These are phyloP conservation scores for Dionaea muscipula DNA, from an alignment of 179 eudicot species.

Conservation along the genomic window DNA sequence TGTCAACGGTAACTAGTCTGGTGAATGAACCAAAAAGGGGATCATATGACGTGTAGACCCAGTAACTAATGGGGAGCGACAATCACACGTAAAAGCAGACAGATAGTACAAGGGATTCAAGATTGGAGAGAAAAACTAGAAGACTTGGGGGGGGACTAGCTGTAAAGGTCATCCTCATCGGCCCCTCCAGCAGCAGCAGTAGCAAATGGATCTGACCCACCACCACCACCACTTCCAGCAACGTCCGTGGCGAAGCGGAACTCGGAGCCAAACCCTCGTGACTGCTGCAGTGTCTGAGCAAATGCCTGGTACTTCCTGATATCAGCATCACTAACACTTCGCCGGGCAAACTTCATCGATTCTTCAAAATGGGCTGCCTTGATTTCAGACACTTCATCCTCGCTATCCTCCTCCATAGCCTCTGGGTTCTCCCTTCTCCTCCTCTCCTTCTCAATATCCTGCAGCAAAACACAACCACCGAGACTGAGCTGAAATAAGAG, in stretches of 20 bases:
- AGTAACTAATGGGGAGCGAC: no score
- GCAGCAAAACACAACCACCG: constrained; percentile 2
- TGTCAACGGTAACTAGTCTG: no score
- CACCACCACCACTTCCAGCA: constrained; percentile 16
- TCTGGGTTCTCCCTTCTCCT: constrained; percentile 61
- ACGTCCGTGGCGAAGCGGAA: constrained; percentile 48
- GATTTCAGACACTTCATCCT: constrained; percentile 65
- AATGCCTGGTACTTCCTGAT: constrained; percentile 79
- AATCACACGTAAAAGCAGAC: no score
- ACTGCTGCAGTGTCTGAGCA: constrained; percentile 82
- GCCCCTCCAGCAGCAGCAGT: constrained; percentile 60
- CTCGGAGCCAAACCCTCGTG: constrained; percentile 65
- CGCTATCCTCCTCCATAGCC: constrained; percentile 75
- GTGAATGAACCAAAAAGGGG: no score
- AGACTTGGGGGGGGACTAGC: no score
- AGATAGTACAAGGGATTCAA: no score
- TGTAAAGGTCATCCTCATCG: constrained; percentile 76
- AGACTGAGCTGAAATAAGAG: no score
- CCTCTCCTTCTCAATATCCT: constrained; percentile 70
- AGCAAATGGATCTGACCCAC: constrained; percentile 51
- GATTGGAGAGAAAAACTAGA: no score
- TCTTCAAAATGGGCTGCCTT: constrained; percentile 73
- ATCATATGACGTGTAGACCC: no score
- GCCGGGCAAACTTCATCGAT: constrained; percentile 71
- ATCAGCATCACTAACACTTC: constrained; percentile 84